Evolutionary conservation across 345 rosid species (phyloP).

Genomic region (Populus tremula): DNA sequence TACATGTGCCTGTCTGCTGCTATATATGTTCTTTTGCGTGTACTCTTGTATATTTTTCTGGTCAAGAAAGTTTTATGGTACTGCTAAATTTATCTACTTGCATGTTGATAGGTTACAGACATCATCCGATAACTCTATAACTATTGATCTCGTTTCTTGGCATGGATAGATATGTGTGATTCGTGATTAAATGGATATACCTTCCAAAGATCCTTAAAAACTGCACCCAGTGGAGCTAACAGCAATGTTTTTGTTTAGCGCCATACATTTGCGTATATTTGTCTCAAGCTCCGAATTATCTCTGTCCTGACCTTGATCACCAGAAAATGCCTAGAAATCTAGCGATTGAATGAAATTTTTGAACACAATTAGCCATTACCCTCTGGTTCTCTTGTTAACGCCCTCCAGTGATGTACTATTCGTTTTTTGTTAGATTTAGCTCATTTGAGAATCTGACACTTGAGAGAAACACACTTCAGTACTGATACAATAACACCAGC

Average conservation of each 20-base stretch:
- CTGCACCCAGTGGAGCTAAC: neutral
- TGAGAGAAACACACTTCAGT: neutral
- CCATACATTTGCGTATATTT: neutral
- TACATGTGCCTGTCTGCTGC: neutral
- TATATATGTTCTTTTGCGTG: neutral
- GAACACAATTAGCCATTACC: neutral
- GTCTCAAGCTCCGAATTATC: neutral
- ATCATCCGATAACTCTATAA: too few relatives aligned
- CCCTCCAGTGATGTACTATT: neutral
- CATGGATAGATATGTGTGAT: too few relatives aligned
- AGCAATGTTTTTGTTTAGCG: neutral
- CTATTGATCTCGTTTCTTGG: too few relatives aligned
- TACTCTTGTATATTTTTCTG: neutral
- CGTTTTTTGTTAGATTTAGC: neutral
- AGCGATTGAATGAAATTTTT: neutral
- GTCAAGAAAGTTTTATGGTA: neutral
- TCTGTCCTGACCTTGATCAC: neutral
- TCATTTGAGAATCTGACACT: neutral
- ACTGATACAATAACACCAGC: neutral
- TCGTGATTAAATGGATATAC: neutral
- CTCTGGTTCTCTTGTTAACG: neutral
- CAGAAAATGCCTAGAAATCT: too few relatives aligned
- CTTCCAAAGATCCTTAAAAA: neutral
- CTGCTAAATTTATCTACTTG: neutral
- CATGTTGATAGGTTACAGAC: too few relatives aligned